phyloP scores from a whole-genome alignment of 192 early-diverging fungal species.

The Geranomyces michiganensis region DNA sequence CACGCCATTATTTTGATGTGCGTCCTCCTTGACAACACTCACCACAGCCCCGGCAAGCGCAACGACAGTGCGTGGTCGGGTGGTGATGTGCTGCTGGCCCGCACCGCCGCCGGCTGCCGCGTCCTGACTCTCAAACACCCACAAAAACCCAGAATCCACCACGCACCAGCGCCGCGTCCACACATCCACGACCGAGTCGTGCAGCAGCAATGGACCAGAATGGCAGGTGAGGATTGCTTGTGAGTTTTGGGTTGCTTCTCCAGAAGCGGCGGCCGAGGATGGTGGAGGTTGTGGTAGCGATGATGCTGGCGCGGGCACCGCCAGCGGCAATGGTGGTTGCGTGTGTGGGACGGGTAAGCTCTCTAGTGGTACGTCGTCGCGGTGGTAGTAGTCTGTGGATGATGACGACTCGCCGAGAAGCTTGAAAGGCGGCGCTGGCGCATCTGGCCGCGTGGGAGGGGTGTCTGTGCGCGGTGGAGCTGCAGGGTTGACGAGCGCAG shows the following conservation, averaged over 20 bases:
- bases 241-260: not conserved
- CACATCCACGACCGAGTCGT: not conserved
- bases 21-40: not conserved
- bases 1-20: not conserved
- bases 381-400: not conserved
- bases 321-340: not conserved
- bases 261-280: not conserved
- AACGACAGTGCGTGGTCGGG: not conserved
- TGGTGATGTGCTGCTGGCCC: not conserved
- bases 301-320: not conserved
- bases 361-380: not conserved
- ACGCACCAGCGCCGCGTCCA: constrained; percentile 1
- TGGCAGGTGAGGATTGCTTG: not conserved
- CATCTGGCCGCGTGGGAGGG: not conserved
- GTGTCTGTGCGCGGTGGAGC: not conserved
- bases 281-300: not conserved
- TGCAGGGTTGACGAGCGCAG: no score
- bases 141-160: not conserved
- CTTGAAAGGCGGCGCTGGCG: constrained; percentile 2
- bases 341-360: no score
- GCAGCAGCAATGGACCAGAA: not conserved
- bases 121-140: constrained; percentile 1
- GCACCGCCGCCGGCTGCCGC: not conserved
- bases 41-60: not conserved
- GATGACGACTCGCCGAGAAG: not conserved